Evolutionary conservation across 2,329 filamentous ascomycete genomes (phyloP), one percentile per base, ranked within the genome.

Genomic region (Polychaeton citri): DNA sequence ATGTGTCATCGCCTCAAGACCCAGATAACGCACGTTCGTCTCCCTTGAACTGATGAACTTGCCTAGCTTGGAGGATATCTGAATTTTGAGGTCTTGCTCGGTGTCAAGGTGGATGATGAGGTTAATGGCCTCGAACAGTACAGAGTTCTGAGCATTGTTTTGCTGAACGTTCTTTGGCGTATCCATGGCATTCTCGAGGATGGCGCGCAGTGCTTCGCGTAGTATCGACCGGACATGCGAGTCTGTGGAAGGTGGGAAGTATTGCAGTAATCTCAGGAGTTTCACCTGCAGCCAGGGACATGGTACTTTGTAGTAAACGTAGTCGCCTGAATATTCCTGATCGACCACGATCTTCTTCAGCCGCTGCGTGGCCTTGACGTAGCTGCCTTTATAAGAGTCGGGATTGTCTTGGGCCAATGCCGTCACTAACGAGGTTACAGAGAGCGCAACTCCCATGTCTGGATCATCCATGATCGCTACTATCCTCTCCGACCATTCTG

Each of bases 231-330:
- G 81, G 28, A 94, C 77, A 56, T 95, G 84, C 20, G 81, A 86
- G 55, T 98, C 90, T 52, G 96, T 88, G 55, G 90, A 92, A 32
- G 90, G 88, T 18, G 87, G 82, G 59, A 94, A 98, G 59, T 96
- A 98, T 61, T 98, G 90, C 44, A 98, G 69, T 41, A 98, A 63
- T 43, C 87, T 77, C 46, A 98, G 63, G 13, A 98, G 71, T 64
- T 98, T 98, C 52, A 96, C 82, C 61, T 96, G 87, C 39, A 98
- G 78, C 90, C 90, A 98, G 2, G 90, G 90, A 55, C 90, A 98
- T 1, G 90, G 90, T n/a, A 98, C 90, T 54, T 95, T 95, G 69
- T 98, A 98, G 65, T 98, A 98, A 18, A 95, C 74, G 56, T 98
- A 98, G 56, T 96, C 90, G 38, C 76, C 73, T 1, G 84, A 75